A percentile compares a stretch with the other conserved stretches of the same genome.
Conservation (phyloP, 2,329 filamentous ascomycete genomes). For the Epichloe sibirici region DNA sequence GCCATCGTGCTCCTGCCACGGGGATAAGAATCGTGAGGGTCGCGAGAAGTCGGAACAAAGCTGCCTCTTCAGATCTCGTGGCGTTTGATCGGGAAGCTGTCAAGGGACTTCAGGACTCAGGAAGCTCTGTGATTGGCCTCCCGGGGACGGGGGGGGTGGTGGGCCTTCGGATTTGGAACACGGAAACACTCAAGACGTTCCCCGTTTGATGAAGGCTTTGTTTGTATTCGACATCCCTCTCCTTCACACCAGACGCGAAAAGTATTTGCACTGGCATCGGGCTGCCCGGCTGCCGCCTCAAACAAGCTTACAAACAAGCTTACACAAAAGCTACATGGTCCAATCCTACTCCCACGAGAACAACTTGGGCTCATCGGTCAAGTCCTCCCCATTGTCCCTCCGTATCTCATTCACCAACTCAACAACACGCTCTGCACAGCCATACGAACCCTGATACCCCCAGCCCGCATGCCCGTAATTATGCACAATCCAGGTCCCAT, state of each 20-base stretch:
- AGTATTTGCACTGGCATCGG: too few relatives aligned
- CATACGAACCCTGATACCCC: slow-evolving; percentile 61
- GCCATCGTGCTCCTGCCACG: slow-evolving; percentile 14
- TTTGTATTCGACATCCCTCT: too few relatives aligned
- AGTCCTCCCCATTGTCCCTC: slow-evolving; percentile 15
- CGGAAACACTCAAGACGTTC: too few relatives aligned
- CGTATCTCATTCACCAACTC: slow-evolving; percentile 53
- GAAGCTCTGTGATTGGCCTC: not conserved
- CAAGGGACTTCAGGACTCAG: not conserved
- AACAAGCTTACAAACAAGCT: too few relatives aligned
- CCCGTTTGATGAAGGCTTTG: too few relatives aligned
- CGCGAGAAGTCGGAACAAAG: not conserved
- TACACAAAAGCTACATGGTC: too few relatives aligned
- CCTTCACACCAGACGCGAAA: too few relatives aligned
- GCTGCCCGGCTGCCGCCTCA: too few relatives aligned
- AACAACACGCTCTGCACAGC: slow-evolving; percentile 54
- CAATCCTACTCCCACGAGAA: slow-evolving; percentile 13
- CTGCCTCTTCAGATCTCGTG: not conserved
- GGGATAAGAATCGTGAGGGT: not conserved
- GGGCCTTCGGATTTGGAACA: not conserved
- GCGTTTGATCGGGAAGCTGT: not conserved
- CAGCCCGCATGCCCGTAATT: slow-evolving; percentile 72
- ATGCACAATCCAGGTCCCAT: slow-evolving; percentile 57
- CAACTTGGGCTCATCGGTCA: slow-evolving; percentile 18
- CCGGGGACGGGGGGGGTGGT: too few relatives aligned